These are phyloP conservation scores for Nannochloropsis oceanica DNA, from an alignment of 108 stramenopile species.

Conservation along the genomic window DNA sequence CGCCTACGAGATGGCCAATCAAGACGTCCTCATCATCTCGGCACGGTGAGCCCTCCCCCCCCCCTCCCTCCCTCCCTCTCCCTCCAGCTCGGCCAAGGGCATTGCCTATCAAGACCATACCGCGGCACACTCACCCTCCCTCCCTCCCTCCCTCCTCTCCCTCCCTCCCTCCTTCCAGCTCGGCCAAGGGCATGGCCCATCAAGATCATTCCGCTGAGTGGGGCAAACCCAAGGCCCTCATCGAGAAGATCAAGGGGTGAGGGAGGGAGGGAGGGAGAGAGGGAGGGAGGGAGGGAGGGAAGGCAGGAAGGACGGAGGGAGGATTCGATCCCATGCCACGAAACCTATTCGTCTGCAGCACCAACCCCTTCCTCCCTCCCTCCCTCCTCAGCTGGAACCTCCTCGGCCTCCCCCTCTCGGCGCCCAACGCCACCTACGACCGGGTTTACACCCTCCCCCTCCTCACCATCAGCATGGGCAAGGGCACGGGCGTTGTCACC, in stretches of 20 bases:
- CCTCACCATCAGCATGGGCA: slow-evolving; percentile 83
- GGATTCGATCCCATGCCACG: too few species aligned
- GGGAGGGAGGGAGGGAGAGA: background rate
- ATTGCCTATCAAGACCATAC: slow-evolving; percentile 65
- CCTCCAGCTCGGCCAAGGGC: slow-evolving; percentile 45
- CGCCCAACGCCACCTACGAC: slow-evolving; percentile 75
- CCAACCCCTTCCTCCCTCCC: slow-evolving; percentile 15
- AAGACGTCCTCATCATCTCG: too few species aligned
- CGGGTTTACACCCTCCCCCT: slow-evolving; percentile 90
- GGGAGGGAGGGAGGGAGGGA: background rate
- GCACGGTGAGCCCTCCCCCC: slow-evolving; percentile 5
- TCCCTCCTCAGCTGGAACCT: slow-evolving; percentile 73
- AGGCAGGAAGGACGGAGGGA: too few species aligned
- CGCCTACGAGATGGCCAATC: slow-evolving; percentile 71
- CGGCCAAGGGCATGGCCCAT: background rate
- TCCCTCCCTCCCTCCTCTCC: background rate
- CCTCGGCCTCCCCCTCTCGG: slow-evolving; percentile 73
- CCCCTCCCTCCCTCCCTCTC: background rate
- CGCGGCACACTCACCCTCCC: background rate
- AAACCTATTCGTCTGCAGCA: background rate
- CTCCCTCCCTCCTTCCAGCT: background rate
- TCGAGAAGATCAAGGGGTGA: slow-evolving; percentile 1
- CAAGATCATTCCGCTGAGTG: background rate
- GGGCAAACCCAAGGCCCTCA: background rate
- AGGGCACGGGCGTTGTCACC: slow-evolving; percentile 96